Percentiles rank a stretch among this genome's conserved stretches.
phyloP scores from a whole-genome alignment of 176 grass and related monocot genomes.

The Eleusine coracana region DNA sequence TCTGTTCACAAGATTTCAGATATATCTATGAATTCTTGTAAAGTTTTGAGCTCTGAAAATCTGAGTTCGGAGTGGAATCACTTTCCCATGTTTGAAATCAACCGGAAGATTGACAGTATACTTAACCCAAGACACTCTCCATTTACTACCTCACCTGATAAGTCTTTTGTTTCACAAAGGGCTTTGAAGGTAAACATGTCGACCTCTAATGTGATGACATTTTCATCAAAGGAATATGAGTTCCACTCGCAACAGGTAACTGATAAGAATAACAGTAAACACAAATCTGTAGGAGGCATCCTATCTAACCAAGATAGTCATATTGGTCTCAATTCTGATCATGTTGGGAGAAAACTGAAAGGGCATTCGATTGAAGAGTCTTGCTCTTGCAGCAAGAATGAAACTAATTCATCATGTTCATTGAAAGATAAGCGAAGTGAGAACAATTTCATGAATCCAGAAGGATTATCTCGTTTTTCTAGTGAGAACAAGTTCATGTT shows the following conservation, averaged over 20 bases:
- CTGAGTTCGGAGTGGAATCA: slow-evolving; percentile 46
- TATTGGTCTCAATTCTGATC: slow-evolving; percentile 49
- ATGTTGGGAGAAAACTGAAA: slow-evolving; percentile 33
- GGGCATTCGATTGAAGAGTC: slow-evolving; percentile 45
- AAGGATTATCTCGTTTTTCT: slow-evolving; percentile 28
- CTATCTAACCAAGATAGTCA: slow-evolving; percentile 32
- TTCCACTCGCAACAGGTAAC: slow-evolving; percentile 35
- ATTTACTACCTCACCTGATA: slow-evolving; percentile 33
- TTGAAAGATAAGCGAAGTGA: slow-evolving; percentile 11
- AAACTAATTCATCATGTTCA: slow-evolving; percentile 49
- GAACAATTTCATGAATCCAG: slow-evolving; percentile 28
- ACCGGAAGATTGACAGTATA: slow-evolving; percentile 69
- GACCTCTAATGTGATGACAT: slow-evolving; percentile 44
- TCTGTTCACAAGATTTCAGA: slow-evolving; percentile 56
- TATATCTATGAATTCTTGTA: slow-evolving; percentile 38
- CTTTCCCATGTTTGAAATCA: slow-evolving; percentile 77
- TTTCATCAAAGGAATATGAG: slow-evolving; percentile 54
- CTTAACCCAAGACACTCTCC: slow-evolving; percentile 55
- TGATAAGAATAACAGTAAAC: slow-evolving; percentile 32
- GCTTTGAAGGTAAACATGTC: slow-evolving; percentile 49
- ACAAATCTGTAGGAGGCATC: slow-evolving; percentile 42
- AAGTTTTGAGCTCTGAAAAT: slow-evolving; percentile 46
- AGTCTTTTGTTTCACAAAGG: slow-evolving; percentile 43
- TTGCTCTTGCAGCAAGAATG: slow-evolving; percentile 53
- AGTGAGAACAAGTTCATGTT: slow-evolving; percentile 20